Percentiles rank a stretch among this genome's conserved stretches.
Conservation (phyloP, 2,329 filamentous ascomycete genomes). For the Nemania diffusa region DNA sequence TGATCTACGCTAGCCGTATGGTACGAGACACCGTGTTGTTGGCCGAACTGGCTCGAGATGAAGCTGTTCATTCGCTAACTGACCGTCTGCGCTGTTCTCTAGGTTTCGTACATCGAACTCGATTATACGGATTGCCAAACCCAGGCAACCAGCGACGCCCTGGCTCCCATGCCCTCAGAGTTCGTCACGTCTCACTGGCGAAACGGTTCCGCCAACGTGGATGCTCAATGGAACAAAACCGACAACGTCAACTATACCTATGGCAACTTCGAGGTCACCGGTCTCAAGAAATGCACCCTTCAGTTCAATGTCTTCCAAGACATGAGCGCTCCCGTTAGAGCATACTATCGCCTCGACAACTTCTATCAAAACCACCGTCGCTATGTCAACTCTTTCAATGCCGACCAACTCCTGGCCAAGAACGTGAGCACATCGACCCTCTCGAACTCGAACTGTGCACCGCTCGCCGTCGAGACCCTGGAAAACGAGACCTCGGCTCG, state of each 20-base stretch:
- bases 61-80: slow-evolving; percentile 26
- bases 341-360: slow-evolving; percentile 96
- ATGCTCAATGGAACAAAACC: slow-evolving; percentile 51
- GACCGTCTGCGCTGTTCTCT: slow-evolving; percentile 9
- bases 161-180: slow-evolving; percentile 62
- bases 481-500: slow-evolving; percentile 44
- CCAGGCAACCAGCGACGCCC: slow-evolving; percentile 59
- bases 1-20: slow-evolving; percentile 85
- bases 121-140: slow-evolving; percentile 85
- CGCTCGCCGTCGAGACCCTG: slow-evolving; percentile 67
- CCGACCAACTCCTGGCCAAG: slow-evolving; percentile 80
- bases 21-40: slow-evolving; percentile 57
- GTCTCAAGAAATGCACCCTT: slow-evolving; percentile 71
- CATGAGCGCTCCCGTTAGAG: slow-evolving; percentile 82
- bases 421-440: slow-evolving; percentile 70
- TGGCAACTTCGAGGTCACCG: slow-evolving; percentile 30
- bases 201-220: slow-evolving; percentile 50
- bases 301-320: slow-evolving; percentile 82
- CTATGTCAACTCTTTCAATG: slow-evolving; percentile 90
- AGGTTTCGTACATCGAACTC: slow-evolving; percentile 91
- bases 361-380: slow-evolving; percentile 99
- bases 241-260: slow-evolving; percentile 53
- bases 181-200: slow-evolving; percentile 79
- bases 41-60: neutral
- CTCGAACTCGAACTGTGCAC: slow-evolving; percentile 76